Evolutionary conservation across 2,329 filamentous ascomycete species (phyloP).

Genomic region (Arachnomyces sp.): DNA sequence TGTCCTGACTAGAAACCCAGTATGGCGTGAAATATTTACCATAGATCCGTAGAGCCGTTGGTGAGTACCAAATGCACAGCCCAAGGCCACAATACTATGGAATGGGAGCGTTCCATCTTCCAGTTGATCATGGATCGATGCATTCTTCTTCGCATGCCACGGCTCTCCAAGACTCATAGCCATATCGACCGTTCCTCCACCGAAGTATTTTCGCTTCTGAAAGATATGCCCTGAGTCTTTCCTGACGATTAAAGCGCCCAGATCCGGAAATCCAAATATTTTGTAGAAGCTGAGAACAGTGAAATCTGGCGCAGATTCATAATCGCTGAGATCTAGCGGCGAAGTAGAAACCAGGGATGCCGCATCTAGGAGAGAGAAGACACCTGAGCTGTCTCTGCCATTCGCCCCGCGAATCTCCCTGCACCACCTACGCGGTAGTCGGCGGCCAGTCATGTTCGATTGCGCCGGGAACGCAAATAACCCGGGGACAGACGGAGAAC

Average conservation of each 20-base stretch:
- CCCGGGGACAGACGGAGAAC: conserved; percentile 22
- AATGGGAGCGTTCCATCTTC: conserved; percentile 90
- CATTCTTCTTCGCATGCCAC: conserved; percentile 72
- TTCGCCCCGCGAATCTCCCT: conserved; percentile 35
- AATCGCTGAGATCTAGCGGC: conserved; percentile 59
- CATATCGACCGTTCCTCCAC: conserved; percentile 88
- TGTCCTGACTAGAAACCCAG: conserved; percentile 52
- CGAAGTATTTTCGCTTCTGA: conserved; percentile 68
- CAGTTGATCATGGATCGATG: conserved; percentile 66
- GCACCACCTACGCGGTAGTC: conserved; percentile 65
- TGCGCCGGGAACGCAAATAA: conserved; percentile 82
- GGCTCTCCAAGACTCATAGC: conserved; percentile 67
- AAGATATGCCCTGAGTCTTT: conserved; percentile 60
- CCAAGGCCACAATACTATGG: conserved; percentile 79
- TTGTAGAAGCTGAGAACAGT: conserved; percentile 86
- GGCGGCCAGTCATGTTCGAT: conserved; percentile 81
- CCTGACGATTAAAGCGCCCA: conserved; percentile 75
- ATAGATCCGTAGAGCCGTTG: conserved; percentile 62
- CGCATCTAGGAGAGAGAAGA: conserved; percentile 71
- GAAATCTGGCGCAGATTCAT: conserved; percentile 65
- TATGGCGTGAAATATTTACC: conserved; percentile 61
- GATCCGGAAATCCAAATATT: conserved; percentile 92
- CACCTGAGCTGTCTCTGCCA: conserved; percentile 10
- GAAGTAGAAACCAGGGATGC: conserved; percentile 73
- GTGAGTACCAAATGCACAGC: conserved; percentile 64